Base-by-base conservation (phyloP, 192 early-diverging fungal genomes). In the Oehlia diaphana region DNA sequence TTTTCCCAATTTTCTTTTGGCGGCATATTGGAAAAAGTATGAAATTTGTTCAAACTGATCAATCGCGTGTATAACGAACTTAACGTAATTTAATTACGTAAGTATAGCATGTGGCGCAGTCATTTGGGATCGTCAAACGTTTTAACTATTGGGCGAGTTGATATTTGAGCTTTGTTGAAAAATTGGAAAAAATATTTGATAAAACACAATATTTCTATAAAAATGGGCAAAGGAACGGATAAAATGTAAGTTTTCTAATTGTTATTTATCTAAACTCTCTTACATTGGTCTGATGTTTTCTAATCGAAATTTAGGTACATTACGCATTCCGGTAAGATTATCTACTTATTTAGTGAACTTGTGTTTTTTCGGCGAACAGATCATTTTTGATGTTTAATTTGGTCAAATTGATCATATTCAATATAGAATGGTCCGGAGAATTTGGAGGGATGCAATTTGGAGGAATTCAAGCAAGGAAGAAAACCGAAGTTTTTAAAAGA, bases 1-100 rank as follows among this genome's bases (percentile, higher is more conserved):
- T 98, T 98, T 86, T 99, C 98, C 98, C 98, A 99, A 86, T 97
- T 91, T 72, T 89, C 89, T 87, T 96, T 97, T 80, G 96, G 96
- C 81, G 94, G 89, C 91, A 95, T 94, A 61, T 80, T 90, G 72
- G 58, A 66, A 72, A 19, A 66, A 37, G 35, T 37, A 37, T 37
- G 35, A 58, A 58, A 6, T 0, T n/a, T 58, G 6, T 21, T 3
- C 53, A 4, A 58, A 21, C 19, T 53, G 53, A 58, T 58, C 53
- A 21, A 58, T 21, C 53, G 53, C 53, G 53, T 58, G 12, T 58
- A 19, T 19, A 58, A 21, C 3, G 16, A 58, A 31, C 31, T 31
- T 21, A 58, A 58, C 50, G 50, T 58, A 58, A 58, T 58, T 12
- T 47, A 47, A 47, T 42, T 47, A 47, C 44, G 44, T 47, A 47